Conservation (phyloP, 768 basidiomycete genomes). For the Nidularia sp. region DNA sequence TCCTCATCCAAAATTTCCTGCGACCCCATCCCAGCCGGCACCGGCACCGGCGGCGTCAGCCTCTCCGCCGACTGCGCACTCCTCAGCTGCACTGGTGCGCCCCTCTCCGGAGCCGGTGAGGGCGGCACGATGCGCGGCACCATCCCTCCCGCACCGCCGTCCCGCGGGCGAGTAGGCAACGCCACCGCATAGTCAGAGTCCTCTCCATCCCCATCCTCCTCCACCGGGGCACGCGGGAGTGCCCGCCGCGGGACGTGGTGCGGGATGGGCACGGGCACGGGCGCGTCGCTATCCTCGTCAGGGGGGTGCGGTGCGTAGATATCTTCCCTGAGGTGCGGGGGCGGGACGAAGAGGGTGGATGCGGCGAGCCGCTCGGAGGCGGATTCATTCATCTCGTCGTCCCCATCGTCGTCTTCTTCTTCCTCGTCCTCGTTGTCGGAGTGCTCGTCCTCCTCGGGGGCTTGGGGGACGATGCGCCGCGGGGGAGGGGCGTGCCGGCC, state of each 20-base stretch:
- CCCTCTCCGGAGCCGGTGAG: background rate
- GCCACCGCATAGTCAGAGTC: slow-evolving; percentile 5
- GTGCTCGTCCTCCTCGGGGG: background rate
- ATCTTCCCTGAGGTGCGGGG: slow-evolving; percentile 10
- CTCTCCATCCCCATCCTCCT: background rate
- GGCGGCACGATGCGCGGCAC: background rate
- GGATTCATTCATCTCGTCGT: slow-evolving; percentile 5
- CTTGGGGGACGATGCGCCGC: background rate
- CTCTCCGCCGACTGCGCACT: slow-evolving; percentile 1
- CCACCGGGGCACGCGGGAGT: slow-evolving; percentile 2
- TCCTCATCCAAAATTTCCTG: slow-evolving; percentile 55
- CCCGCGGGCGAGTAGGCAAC: slow-evolving; percentile 1
- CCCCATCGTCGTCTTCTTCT: slow-evolving; percentile 1
- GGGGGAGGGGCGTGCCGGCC: background rate
- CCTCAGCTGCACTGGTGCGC: background rate
- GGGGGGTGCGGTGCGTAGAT: background rate
- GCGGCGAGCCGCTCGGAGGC: slow-evolving; percentile 4
- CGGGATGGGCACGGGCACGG: slow-evolving; percentile 7
- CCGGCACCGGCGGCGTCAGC: slow-evolving; percentile 5
- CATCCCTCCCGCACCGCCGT: background rate
- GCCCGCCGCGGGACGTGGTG: slow-evolving; percentile 3
- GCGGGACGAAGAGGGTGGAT: slow-evolving; percentile 22
- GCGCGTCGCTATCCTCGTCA: background rate
- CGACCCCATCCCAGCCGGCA: background rate
- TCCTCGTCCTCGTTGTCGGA: background rate